A percentile compares a stretch with the other conserved stretches of the same genome.
phyloP scores from a whole-genome alignment of 208 protist genomes.

The Acanthamoeba culbertsoni region DNA sequence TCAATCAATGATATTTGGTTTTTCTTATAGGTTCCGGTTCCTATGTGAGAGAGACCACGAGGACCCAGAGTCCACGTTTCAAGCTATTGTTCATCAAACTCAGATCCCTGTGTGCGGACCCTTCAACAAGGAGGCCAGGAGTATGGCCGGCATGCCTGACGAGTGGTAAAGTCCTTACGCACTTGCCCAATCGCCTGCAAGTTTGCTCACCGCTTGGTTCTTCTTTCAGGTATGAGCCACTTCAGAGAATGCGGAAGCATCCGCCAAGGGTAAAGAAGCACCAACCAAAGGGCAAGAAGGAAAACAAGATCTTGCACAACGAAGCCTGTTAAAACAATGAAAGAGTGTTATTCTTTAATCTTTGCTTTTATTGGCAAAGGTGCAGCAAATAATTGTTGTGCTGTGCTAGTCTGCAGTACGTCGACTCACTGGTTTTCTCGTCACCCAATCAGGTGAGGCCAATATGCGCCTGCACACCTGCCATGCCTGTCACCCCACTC shows the following conservation, averaged over 20 bases:
- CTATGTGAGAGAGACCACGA: slow-evolving; percentile 24
- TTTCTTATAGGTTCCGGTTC: slow-evolving; percentile 27
- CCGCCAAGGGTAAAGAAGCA: neutral
- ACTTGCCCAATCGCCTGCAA: neutral
- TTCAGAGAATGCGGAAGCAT: neutral
- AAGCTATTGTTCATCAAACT: slow-evolving; percentile 26
- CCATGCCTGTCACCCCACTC: too few species aligned
- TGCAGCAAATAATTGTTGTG: too few species aligned
- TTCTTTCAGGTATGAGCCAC: neutral
- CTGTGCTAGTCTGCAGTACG: too few species aligned
- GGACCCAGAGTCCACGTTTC: slow-evolving; percentile 1
- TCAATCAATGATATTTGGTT: neutral
- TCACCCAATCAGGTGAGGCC: too few species aligned
- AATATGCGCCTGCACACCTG: too few species aligned
- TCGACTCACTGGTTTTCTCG: too few species aligned
- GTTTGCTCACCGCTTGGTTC: neutral
- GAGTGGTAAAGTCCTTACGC: neutral
- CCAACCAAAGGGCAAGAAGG: too few species aligned
- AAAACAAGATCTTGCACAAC: too few species aligned
- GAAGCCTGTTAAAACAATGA: too few species aligned
- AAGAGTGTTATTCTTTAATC: too few species aligned
- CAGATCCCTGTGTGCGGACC: slow-evolving; percentile 1
- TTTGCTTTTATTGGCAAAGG: too few species aligned
- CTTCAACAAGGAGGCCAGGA: slow-evolving; percentile 51
- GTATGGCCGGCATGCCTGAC: neutral